Evolutionary conservation across 2,329 filamentous ascomycete genomes (phyloP).

Genomic region (Colletotrichum nymphaeae): DNA sequence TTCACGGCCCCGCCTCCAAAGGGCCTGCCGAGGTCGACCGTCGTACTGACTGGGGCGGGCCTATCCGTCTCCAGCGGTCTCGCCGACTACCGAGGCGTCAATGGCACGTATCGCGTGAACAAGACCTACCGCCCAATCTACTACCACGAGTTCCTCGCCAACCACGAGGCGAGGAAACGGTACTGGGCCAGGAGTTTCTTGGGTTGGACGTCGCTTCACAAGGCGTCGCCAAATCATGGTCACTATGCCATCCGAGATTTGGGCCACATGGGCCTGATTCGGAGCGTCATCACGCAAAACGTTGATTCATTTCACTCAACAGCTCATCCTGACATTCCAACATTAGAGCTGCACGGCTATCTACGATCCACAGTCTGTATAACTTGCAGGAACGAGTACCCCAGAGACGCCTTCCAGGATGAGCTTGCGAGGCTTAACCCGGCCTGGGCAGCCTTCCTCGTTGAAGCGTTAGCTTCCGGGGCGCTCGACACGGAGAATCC

Average conservation of each 20-base stretch:
- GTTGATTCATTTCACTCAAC: constrained; percentile 92
- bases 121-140: constrained; percentile 92
- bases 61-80: constrained; percentile 94
- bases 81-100: constrained; percentile 89
- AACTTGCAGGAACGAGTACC: constrained; percentile 78
- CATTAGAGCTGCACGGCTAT: constrained; percentile 92
- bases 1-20: constrained; percentile 70
- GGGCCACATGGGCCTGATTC: constrained; percentile 77
- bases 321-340: constrained; percentile 80
- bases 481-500: constrained; percentile 84
- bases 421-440: constrained; percentile 85
- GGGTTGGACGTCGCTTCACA: constrained; percentile 86
- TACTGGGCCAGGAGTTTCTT: constrained; percentile 98
- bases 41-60: constrained; percentile 81
- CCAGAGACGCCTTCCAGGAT: constrained; percentile 80
- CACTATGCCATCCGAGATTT: constrained; percentile 83
- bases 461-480: constrained; percentile 77
- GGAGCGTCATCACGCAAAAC: constrained; percentile 90
- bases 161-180: constrained; percentile 86
- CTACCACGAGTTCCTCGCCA: constrained; percentile 86
- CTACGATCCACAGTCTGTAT: constrained; percentile 84
- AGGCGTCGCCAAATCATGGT: constrained; percentile 81
- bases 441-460: constrained; percentile 82
- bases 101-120: constrained; percentile 94
- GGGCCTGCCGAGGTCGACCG: constrained; percentile 59